Conservation (phyloP, 1,284 basidiomycete species). For the Cystobasidiaceae sp. region DNA sequence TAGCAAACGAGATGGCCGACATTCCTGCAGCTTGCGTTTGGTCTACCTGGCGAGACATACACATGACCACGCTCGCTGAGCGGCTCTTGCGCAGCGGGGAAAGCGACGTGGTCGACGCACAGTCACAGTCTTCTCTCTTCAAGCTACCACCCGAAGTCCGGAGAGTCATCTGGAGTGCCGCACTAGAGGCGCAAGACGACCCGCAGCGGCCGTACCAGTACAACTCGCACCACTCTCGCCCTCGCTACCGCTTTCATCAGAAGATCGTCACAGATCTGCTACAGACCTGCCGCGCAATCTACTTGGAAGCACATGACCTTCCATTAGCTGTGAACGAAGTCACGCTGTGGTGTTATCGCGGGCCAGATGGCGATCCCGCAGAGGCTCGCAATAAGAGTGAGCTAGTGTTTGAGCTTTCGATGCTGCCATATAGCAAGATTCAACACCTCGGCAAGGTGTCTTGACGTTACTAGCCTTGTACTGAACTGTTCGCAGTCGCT, state of each 20-base stretch:
- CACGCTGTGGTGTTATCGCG: constrained; percentile 25
- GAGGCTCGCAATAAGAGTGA: neutral
- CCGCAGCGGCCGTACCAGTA: neutral
- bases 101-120: neutral
- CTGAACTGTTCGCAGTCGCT: neutral
- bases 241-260: neutral
- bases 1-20: too few relatives aligned
- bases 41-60: too few relatives aligned
- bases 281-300: constrained; percentile 7
- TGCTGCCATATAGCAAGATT: too few relatives aligned
- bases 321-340: constrained; percentile 15
- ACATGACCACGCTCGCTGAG: neutral
- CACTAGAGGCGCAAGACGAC: constrained; percentile 6
- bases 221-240: constrained; percentile 21
- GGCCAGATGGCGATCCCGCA: constrained; percentile 21
- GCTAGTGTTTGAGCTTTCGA: too few relatives aligned
- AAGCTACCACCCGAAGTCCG: constrained; percentile 24
- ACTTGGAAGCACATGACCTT: constrained; percentile 16
- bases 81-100: too few relatives aligned
- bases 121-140: constrained; percentile 20
- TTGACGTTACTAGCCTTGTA: too few relatives aligned
- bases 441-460: neutral
- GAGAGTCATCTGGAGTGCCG: constrained; percentile 1
- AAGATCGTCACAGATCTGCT: constrained; percentile 14
- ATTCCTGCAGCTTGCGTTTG: too few relatives aligned